Conservation (phyloP, 2,329 filamentous ascomycete genomes). For the Iodosphaeria phyllophila region DNA sequence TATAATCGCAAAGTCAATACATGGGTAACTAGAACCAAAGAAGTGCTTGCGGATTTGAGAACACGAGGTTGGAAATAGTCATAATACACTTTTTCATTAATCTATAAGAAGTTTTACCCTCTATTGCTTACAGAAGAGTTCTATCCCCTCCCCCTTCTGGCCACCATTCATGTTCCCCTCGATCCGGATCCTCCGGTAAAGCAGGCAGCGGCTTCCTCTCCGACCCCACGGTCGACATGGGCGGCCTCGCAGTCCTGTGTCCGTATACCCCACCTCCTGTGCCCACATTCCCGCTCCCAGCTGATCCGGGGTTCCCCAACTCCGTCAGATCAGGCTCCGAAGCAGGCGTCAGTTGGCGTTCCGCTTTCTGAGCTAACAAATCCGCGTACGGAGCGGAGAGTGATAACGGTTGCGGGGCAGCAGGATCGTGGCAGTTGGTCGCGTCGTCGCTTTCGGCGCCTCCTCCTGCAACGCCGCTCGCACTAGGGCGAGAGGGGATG, state of each 20-base stretch:
- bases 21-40: too few species aligned
- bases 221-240: conserved; percentile 6
- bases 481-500: too few species aligned
- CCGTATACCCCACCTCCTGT: background rate
- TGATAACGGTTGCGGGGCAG: too few species aligned
- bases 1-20: too few species aligned
- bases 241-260: conserved; percentile 5
- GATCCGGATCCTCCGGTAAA: conserved; percentile 18
- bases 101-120: background rate
- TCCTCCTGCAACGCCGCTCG: too few species aligned
- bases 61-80: too few species aligned
- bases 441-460: too few species aligned
- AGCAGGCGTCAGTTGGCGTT: conserved; percentile 1
- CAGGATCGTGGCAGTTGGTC: too few species aligned
- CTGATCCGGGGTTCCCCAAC: background rate
- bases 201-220: conserved; percentile 24
- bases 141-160: conserved; percentile 1
- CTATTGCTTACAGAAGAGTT: conserved; percentile 1
- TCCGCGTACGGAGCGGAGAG: background rate
- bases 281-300: background rate
- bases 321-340: conserved; percentile 5
- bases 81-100: conserved; percentile 3
- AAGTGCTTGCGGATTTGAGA: too few species aligned
- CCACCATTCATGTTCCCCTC: conserved; percentile 1
- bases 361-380: background rate